Percentiles rank a stretch among this genome's conserved stretches.
Evolutionary conservation across 2,329 filamentous ascomycete genomes (phyloP).

Genomic region (Pseudogymnoascus verrucosus): DNA sequence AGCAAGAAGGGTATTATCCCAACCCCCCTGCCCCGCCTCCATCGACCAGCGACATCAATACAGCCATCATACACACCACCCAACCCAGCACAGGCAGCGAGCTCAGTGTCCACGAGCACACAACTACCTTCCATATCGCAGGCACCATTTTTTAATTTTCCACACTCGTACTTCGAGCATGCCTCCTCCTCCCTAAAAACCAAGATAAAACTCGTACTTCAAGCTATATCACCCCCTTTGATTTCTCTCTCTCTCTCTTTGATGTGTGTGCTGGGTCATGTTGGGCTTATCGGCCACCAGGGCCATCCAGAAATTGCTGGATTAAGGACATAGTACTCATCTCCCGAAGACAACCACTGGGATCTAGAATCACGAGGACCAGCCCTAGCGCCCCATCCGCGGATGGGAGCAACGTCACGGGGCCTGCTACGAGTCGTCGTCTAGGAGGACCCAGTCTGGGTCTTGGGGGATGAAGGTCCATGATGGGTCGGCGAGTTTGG

Average conservation of each 20-base stretch:
- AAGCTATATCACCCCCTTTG: neutral
- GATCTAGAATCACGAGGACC: neutral
- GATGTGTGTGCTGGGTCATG: neutral
- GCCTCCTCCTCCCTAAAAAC: neutral
- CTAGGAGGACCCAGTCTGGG: conserved; percentile 1
- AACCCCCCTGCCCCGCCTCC: neutral
- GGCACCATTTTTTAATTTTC: neutral
- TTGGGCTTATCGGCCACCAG: neutral
- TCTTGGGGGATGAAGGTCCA: neutral
- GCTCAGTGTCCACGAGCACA: neutral
- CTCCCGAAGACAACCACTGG: neutral
- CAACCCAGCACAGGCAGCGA: neutral
- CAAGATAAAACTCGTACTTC: neutral
- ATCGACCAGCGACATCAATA: neutral
- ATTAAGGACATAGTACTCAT: neutral
- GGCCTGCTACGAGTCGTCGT: conserved; percentile 6
- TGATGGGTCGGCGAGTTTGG: neutral
- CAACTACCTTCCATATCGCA: neutral
- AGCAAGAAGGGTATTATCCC: neutral
- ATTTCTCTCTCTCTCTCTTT: neutral
- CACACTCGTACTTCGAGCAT: conserved; percentile 5
- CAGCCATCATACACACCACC: neutral
- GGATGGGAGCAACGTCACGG: neutral
- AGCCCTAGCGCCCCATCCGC: neutral
- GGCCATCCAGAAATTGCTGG: neutral